Evolutionary conservation across 2,329 filamentous ascomycete genomes (phyloP), one percentile per base, ranked within the genome.

Genomic region (Zopfia rhizophila): DNA sequence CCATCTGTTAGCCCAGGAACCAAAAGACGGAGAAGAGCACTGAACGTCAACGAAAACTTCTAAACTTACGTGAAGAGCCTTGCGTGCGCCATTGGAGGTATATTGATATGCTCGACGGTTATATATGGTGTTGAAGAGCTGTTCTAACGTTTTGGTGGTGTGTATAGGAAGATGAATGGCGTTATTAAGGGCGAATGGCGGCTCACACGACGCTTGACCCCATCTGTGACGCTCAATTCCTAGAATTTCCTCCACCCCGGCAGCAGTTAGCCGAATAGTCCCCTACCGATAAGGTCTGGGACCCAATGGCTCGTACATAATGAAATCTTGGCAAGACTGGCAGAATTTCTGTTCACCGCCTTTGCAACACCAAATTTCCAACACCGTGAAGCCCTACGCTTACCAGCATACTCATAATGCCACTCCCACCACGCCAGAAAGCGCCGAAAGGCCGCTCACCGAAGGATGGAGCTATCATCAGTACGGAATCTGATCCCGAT

Each of bases 51-150:
- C 14, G 5, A 33, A 24, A 13, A 18, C 23, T 22, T 7, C 18
- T 18, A 22, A 46, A 51, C 64, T 44, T 65, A 69, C 67, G 55
- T 67, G 48, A 70, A 50, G 38, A 70, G 39, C 35, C 58, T 56
- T 12, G 59, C 51, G 44, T 64, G 63, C 22, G 65, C 46, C 68
- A 69, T 70, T 57, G 56, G n/a, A n/a, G n/a, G n/a, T n/a, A n/a
- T n/a, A n/a, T n/a, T n/a, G n/a, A n/a, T n/a, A n/a, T n/a, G n/a
- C n/a, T n/a, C n/a, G n/a, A n/a, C n/a, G n/a, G n/a, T n/a, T n/a
- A n/a, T n/a, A n/a, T n/a, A n/a, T n/a, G n/a, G n/a, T 46, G 38
- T 11, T 31, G 13, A 16, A 19, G 35, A 27, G 7, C 8, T 27
- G 6, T 38, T 14, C 6, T 13, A 24, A 8, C 19, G 46, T 27